phyloP scores from a whole-genome alignment of 2,329 filamentous ascomycete genomes.

The Trichoderma atroviride region DNA sequence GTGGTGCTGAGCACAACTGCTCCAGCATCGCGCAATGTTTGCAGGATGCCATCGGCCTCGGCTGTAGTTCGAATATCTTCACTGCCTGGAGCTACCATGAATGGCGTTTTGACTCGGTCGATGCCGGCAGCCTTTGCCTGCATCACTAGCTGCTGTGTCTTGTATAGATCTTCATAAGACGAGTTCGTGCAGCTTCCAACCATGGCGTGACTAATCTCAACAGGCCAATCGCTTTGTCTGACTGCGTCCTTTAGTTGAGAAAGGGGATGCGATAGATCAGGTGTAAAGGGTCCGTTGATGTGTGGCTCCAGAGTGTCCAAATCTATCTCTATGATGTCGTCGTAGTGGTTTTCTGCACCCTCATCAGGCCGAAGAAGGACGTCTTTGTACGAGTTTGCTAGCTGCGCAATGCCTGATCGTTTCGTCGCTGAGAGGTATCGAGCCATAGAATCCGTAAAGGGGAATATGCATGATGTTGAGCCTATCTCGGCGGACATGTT shows the following conservation, averaged over 20 bases:
- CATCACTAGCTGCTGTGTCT: too few relatives aligned
- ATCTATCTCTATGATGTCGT: slow-evolving; percentile 95
- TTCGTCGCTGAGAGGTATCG: slow-evolving; percentile 93
- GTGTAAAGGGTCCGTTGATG: slow-evolving; percentile 98
- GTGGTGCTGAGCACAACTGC: slow-evolving; percentile 94
- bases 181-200: slow-evolving; percentile 99
- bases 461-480: slow-evolving; percentile 92
- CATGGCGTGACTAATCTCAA: slow-evolving; percentile 93
- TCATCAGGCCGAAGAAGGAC: slow-evolving; percentile 82
- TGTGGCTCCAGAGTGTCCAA: slow-evolving; percentile 92
- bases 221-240: slow-evolving; percentile 93
- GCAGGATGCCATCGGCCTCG: slow-evolving; percentile 82
- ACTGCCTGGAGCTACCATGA: slow-evolving; percentile 94
- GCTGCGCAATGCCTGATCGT: slow-evolving; percentile 48
- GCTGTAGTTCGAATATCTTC: slow-evolving; percentile 97
- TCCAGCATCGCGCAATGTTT: slow-evolving; percentile 95
- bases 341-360: slow-evolving; percentile 77
- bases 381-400: slow-evolving; percentile 47
- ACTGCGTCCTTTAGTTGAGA: slow-evolving; percentile 95
- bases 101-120: slow-evolving; percentile 41
- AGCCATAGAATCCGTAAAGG: slow-evolving; percentile 97
- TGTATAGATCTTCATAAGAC: slow-evolving; percentile 65
- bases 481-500: slow-evolving; percentile 76
- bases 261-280: slow-evolving; percentile 95
- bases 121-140: slow-evolving; percentile 73